phyloP scores from a whole-genome alignment of 768 basidiomycete genomes.

The Leccinum barrowsii region DNA sequence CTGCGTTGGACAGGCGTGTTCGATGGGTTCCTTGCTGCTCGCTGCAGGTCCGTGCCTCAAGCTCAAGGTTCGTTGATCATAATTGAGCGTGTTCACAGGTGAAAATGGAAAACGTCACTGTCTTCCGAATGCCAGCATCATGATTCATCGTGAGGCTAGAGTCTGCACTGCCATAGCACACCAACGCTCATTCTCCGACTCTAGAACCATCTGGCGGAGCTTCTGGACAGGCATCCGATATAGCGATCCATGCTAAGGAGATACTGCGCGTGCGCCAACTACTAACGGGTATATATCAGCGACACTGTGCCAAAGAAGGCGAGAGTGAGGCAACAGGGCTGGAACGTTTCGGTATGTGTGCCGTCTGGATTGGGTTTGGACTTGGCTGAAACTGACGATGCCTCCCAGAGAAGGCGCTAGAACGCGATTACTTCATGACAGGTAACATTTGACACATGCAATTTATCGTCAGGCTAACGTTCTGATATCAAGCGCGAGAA shows the following conservation, averaged over 20 bases:
- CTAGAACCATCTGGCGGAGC: slow-evolving; percentile 96
- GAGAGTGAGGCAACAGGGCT: slow-evolving; percentile 65
- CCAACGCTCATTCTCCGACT: slow-evolving; percentile 8
- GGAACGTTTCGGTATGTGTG: slow-evolving; percentile 69
- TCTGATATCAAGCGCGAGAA: slow-evolving; percentile 61
- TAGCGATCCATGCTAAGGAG: slow-evolving; percentile 96
- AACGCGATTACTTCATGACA: slow-evolving; percentile 96
- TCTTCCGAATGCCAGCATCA: slow-evolving; percentile 91
- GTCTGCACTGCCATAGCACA: not conserved
- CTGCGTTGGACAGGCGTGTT: slow-evolving; percentile 91
- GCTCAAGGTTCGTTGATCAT: slow-evolving; percentile 6
- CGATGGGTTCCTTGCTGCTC: slow-evolving; percentile 92
- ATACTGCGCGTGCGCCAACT: slow-evolving; percentile 85
- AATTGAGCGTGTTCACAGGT: slow-evolving; percentile 36
- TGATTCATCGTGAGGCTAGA: slow-evolving; percentile 85
- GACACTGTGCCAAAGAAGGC: slow-evolving; percentile 68
- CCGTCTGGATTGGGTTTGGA: slow-evolving; percentile 19
- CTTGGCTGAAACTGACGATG: slow-evolving; percentile 17
- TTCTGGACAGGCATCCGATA: slow-evolving; percentile 92
- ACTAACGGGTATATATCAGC: slow-evolving; percentile 85
- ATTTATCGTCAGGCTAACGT: slow-evolving; percentile 22
- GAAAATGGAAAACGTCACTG: slow-evolving; percentile 89
- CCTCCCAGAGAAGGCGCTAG: slow-evolving; percentile 73
- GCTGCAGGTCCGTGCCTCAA: slow-evolving; percentile 58
- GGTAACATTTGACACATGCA: slow-evolving; percentile 37